Base-by-base conservation (phyloP, 1,284 basidiomycete genomes). In the Melampsora larici-populina region DNA sequence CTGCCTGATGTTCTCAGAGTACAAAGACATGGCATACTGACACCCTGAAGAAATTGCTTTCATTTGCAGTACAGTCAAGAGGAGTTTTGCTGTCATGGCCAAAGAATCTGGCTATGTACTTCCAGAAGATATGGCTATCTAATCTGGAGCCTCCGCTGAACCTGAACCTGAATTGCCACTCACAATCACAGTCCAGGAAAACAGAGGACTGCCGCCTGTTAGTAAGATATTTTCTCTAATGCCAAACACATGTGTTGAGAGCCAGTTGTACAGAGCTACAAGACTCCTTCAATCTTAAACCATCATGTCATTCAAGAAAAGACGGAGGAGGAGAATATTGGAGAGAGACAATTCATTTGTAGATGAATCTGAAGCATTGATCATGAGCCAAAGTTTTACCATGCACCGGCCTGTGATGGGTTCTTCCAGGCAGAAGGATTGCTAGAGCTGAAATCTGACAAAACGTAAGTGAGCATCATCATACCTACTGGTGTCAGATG, bases 351-450 rank as follows among this genome's bases (percentile, higher is more conserved):
- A 99, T 85, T 92, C 93, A 0, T 98, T 98, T 85, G 97, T 99
- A 82, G 96, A 99, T 86, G 96, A 99, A 85, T 93, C 93, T 0
- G 95, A 99, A 83, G 87, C 97, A 73, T 89, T 89, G 26, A 86
- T 95, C 60, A 94, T 97, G 90, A 95, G 82, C 90, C 94, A 1
- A 93, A 91, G 1, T 92, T 89, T 85, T 92, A 93, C 82, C 92
- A 91, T 24, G 90, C 94, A 84, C 95, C 94, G 1, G 93, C 92
- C 84, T 92, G 95, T 81, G 90, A 93, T 81, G 95, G 95, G 0
- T 97, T 95, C 86, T 97, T 95, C 82, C 94, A 97, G 24, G 81
- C 81, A 0, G 63, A 79, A 29, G 84, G 84, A 7, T 70, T 77
- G 24, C 81, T 84, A 48, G 83, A 84, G 70, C 80, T 78, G 40